A percentile compares a stretch with the other conserved stretches of the same genome.
phyloP scores from a whole-genome alignment of 495 filamentous ascomycete genomes.

The Trichoderma gamsii region DNA sequence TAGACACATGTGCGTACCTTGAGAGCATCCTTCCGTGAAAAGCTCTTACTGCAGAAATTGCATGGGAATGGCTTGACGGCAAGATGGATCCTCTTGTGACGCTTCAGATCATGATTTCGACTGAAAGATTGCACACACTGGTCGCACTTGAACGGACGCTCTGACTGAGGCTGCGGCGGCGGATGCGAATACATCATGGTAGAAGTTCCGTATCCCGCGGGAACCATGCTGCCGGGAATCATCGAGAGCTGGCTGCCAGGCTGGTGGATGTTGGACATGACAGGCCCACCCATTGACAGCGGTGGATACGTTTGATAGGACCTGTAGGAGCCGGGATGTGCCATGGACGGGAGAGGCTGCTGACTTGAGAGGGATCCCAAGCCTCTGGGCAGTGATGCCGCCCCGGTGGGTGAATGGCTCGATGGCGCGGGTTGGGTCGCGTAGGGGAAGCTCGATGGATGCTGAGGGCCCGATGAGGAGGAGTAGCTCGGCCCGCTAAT shows the following conservation, averaged over 20 bases:
- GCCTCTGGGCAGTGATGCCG: constrained; percentile 40
- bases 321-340: constrained; percentile 25
- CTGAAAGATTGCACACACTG: constrained; percentile 91
- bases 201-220: constrained; percentile 29
- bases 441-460: constrained; percentile 51
- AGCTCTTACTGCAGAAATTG: constrained; percentile 88
- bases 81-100: constrained; percentile 91
- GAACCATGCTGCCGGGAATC: constrained; percentile 57
- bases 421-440: constrained; percentile 49
- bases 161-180: constrained; percentile 42
- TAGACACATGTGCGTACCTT: constrained; percentile 56
- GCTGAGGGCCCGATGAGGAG: constrained; percentile 57
- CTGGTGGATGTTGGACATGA: constrained; percentile 72
- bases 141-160: constrained; percentile 93
- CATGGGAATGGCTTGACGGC: constrained; percentile 96
- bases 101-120: constrained; percentile 92
- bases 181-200: constrained; percentile 29
- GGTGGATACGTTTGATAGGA: constrained; percentile 38
- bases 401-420: constrained; percentile 54
- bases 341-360: constrained; percentile 37
- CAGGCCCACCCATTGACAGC: constrained; percentile 52
- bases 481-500: constrained; percentile 54
- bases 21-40: constrained; percentile 91
- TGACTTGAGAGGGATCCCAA: constrained; percentile 48
- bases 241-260: constrained; percentile 65